Evolutionary conservation across 2,329 filamentous ascomycete species (phyloP).

Genomic region (Sporothrix pallida): DNA sequence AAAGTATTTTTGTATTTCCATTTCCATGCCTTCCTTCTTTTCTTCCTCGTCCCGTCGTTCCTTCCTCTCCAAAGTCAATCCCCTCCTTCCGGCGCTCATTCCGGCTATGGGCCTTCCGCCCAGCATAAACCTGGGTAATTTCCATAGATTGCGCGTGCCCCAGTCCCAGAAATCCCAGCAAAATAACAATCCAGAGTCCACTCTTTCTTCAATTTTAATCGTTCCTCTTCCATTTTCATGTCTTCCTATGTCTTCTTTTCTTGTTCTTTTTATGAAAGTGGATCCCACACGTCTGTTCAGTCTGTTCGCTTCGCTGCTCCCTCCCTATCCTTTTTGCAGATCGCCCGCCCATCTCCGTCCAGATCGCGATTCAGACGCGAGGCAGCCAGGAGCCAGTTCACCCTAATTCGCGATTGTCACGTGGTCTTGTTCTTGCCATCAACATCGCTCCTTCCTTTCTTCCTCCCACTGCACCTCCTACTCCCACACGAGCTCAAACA

Average conservation of each 20-base stretch:
- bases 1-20: neutral
- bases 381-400: neutral
- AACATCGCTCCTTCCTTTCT: neutral
- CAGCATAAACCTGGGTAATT: constrained; percentile 22
- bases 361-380: constrained; percentile 9
- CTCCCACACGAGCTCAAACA: constrained; percentile 57
- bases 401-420: constrained; percentile 1
- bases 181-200: neutral
- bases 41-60: neutral
- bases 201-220: neutral
- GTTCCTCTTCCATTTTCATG: neutral
- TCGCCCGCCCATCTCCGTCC: constrained; percentile 13
- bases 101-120: constrained; percentile 7
- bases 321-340: constrained; percentile 11
- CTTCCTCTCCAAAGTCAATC: neutral
- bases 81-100: constrained; percentile 7
- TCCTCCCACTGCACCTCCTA: neutral
- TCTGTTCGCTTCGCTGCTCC: constrained; percentile 3
- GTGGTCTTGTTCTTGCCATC: neutral
- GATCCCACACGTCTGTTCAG: neutral
- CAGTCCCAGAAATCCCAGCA: neutral
- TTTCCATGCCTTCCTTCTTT: neutral
- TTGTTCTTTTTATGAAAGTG: constrained; percentile 3
- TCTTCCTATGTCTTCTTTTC: neutral
- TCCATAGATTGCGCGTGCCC: constrained; percentile 1